Evolutionary conservation across 352 stramenopile genomes (phyloP).

Genomic region (Phytophthora parvispora): DNA sequence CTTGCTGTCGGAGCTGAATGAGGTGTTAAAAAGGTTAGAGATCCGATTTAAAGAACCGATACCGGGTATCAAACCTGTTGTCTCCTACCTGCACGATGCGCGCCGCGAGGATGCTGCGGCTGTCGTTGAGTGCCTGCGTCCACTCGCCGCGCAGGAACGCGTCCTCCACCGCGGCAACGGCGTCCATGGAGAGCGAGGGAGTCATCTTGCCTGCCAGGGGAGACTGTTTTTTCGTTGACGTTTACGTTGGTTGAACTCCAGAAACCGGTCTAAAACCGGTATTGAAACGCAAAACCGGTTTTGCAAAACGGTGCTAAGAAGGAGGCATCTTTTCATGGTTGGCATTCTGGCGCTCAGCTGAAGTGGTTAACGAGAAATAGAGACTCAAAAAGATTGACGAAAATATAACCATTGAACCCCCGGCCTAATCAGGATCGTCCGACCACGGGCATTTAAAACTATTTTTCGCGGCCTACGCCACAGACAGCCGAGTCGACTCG

Average conservation of each 20-base stretch:
- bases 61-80: not conserved
- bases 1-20: constrained; percentile 21
- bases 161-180: constrained; percentile 58
- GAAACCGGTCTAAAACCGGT: not conserved
- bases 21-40: not conserved
- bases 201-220: constrained; percentile 7
- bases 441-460: too few species aligned
- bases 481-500: too few species aligned
- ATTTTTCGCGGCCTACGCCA: too few species aligned
- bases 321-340: too few species aligned
- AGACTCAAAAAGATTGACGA: too few species aligned
- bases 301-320: too few species aligned
- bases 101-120: constrained; percentile 44
- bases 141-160: constrained; percentile 70
- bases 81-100: constrained; percentile 38
- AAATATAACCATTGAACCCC: too few species aligned
- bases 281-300: not conserved
- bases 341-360: too few species aligned
- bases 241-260: constrained; percentile 15
- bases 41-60: not conserved
- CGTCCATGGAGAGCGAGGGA: constrained; percentile 7
- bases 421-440: too few species aligned
- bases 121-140: constrained; percentile 60
- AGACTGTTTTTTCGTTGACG: constrained; percentile 19
- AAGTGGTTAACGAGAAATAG: too few species aligned